Percentiles rank a stretch among this genome's conserved stretches.
phyloP scores from a whole-genome alignment of 371 early-diverging fungal genomes.

The Rhizomucor pusillus region DNA sequence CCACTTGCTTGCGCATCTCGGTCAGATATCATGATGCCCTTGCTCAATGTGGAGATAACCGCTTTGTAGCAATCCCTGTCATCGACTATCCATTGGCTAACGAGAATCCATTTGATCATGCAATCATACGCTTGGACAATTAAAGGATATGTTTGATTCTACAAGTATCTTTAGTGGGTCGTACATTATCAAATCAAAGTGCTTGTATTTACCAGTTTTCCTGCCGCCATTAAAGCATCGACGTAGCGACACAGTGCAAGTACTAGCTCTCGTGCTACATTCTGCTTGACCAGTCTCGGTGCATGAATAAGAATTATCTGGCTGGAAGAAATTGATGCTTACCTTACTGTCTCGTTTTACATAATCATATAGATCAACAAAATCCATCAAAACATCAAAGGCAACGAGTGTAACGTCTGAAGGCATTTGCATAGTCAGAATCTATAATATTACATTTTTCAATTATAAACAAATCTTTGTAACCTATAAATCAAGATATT shows the following conservation, averaged over 20 bases:
- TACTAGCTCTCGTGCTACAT: conserved; percentile 69
- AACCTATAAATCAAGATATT: not conserved
- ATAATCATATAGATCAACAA: conserved; percentile 64
- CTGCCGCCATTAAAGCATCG: conserved; percentile 52
- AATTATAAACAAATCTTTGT: not conserved
- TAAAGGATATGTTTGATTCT: conserved; percentile 49
- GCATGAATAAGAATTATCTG: too few relatives aligned
- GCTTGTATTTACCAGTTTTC: conserved; percentile 27
- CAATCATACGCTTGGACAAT: conserved; percentile 76
- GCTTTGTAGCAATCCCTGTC: conserved; percentile 68
- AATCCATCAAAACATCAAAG: conserved; percentile 69
- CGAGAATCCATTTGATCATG: conserved; percentile 71
- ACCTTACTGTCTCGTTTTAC: conserved; percentile 73
- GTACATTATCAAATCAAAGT: not conserved
- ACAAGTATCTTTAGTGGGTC: not conserved
- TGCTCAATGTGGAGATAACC: conserved; percentile 66
- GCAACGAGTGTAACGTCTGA: conserved; percentile 68
- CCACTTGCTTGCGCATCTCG: conserved; percentile 28
- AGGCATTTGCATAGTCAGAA: conserved; percentile 61
- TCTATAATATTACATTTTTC: conserved; percentile 22
- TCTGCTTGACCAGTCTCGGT: conserved; percentile 29
- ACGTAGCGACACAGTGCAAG: conserved; percentile 70
- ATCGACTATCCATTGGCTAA: conserved; percentile 73
- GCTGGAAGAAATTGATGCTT: not conserved
- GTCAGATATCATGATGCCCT: conserved; percentile 68